A percentile compares a stretch with the other conserved stretches of the same genome.
These are phyloP conservation scores for Rosa persica DNA, from an alignment of 306 rosid genomes.

Conservation along the genomic window DNA sequence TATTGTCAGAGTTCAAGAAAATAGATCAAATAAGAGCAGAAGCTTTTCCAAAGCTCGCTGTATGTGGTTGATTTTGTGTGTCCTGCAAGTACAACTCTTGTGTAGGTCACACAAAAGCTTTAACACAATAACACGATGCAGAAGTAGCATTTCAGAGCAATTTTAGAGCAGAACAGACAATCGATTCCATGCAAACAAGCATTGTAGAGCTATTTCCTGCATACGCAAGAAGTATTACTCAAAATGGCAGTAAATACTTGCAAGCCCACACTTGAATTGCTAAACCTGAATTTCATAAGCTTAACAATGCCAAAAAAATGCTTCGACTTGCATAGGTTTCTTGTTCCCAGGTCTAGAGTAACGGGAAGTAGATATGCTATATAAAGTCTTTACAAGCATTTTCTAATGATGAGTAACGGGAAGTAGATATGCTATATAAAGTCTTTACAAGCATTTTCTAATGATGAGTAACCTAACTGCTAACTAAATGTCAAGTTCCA, in stretches of 20 bases:
- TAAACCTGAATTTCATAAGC: not conserved
- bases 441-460: too few species aligned
- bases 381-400: too few species aligned
- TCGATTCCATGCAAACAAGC: not conserved
- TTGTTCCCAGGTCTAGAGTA: not conserved
- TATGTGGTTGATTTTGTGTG: too few species aligned
- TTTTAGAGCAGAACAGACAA: not conserved
- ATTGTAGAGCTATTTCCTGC: not conserved
- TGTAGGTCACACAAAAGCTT: too few species aligned
- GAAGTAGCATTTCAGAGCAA: not conserved
- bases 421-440: too few species aligned
- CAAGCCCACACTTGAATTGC: not conserved
- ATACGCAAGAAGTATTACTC: not conserved
- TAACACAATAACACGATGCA: too few species aligned
- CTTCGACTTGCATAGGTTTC: not conserved
- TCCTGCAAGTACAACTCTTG: too few species aligned
- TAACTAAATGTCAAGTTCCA: not conserved
- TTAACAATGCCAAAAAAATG: not conserved
- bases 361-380: not conserved
- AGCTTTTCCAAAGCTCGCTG: too few species aligned
- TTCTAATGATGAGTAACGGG: too few species aligned
- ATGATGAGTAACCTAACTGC: not conserved
- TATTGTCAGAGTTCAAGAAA: too few species aligned
- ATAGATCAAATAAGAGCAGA: too few species aligned
- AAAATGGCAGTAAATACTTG: not conserved